phyloP scores from a whole-genome alignment of 75 land plant species.

The Sequoia sempervirens region DNA sequence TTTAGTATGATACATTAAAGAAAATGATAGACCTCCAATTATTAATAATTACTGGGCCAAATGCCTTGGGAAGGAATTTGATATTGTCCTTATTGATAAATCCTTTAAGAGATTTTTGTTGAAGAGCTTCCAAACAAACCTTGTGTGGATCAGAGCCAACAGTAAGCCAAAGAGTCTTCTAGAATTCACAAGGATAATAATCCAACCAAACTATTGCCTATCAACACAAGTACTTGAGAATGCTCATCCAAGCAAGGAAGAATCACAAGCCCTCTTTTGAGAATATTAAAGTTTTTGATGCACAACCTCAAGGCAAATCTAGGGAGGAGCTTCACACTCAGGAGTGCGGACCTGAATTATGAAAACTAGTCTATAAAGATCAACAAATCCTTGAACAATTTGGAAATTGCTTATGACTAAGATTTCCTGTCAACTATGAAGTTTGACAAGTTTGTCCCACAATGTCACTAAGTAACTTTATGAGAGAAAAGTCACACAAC shows the following conservation, averaged over 20 bases:
- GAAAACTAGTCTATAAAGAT: no score
- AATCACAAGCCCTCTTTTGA: background rate
- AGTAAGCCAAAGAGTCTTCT: background rate
- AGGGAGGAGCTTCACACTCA: no score
- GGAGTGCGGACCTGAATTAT: no score
- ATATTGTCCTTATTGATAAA: background rate
- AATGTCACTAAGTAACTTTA: background rate
- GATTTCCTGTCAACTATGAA: background rate
- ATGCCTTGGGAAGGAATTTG: background rate
- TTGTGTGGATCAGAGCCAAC: background rate
- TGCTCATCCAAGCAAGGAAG: background rate
- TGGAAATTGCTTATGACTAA: background rate
- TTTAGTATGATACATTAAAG: background rate
- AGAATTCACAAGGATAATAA: background rate
- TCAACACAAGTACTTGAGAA: background rate
- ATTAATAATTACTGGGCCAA: background rate
- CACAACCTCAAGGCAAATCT: background rate
- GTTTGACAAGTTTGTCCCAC: background rate
- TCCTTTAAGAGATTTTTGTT: background rate
- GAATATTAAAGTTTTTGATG: background rate
- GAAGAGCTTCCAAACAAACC: background rate
- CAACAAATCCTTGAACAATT: background rate
- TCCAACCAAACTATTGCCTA: background rate
- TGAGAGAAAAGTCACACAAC: background rate
- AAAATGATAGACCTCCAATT: background rate